Percentiles rank a stretch among this genome's conserved stretches.
These are phyloP conservation scores for Clonostachys byssicola DNA, from an alignment of 2,329 filamentous ascomycete genomes.

Conservation along the genomic window DNA sequence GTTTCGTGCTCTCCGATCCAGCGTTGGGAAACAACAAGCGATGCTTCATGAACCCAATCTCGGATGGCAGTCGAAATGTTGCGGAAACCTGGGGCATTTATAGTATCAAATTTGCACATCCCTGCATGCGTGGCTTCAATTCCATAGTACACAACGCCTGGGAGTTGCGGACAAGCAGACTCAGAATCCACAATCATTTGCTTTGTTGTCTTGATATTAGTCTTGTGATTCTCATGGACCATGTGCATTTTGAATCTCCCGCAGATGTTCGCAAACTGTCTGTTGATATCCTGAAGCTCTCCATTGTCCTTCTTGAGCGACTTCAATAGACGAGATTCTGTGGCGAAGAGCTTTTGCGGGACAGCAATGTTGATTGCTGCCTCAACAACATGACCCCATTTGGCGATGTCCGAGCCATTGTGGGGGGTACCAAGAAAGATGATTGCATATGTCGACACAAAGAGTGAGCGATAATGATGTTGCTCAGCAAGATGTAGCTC, in stretches of 20 bases:
- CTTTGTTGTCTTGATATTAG: conserved; percentile 61
- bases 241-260: conserved; percentile 70
- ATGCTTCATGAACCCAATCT: conserved; percentile 50
- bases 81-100: conserved; percentile 60
- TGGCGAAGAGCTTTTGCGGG: conserved; percentile 62
- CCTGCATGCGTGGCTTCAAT: conserved; percentile 66
- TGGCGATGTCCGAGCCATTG: conserved; percentile 62
- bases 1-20: conserved; percentile 56
- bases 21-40: conserved; percentile 45
- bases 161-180: conserved; percentile 65
- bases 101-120: conserved; percentile 69
- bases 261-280: conserved; percentile 67
- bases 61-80: conserved; percentile 43
- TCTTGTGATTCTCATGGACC: conserved; percentile 71
- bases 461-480: conserved; percentile 59
- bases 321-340: conserved; percentile 62
- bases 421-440: conserved; percentile 77
- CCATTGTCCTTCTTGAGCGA: conserved; percentile 72
- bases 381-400: conserved; percentile 65
- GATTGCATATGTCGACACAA: conserved; percentile 70
- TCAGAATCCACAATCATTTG: conserved; percentile 63
- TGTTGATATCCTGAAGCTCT: conserved; percentile 70
- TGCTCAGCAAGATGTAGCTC: conserved; percentile 57
- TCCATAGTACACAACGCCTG: conserved; percentile 67
- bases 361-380: conserved; percentile 62